Evolutionary conservation across 108 stramenopile species (phyloP).

Genomic region (Phaeodactylum tricornutum): DNA sequence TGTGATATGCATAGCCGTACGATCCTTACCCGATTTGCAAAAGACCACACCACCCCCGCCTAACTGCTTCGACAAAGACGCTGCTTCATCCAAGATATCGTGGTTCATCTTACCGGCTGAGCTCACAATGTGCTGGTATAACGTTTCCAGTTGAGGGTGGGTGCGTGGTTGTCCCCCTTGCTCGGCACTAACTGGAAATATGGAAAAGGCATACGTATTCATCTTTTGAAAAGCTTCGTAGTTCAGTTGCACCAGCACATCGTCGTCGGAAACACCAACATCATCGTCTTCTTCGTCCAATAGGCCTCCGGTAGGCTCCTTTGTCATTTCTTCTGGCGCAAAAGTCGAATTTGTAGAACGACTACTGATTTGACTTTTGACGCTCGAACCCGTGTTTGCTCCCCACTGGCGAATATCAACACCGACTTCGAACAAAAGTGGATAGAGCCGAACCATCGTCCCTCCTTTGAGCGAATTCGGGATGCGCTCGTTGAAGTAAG

Average conservation of each 20-base stretch:
- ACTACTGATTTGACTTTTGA: slow-evolving; percentile 11
- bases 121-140: slow-evolving; percentile 54
- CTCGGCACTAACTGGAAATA: slow-evolving; percentile 6
- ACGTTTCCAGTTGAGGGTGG: slow-evolving; percentile 48
- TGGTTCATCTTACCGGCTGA: slow-evolving; percentile 82
- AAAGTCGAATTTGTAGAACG: slow-evolving; percentile 3
- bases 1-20: slow-evolving; percentile 91
- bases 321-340: slow-evolving; percentile 1
- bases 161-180: slow-evolving; percentile 9
- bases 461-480: slow-evolving; percentile 55
- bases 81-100: slow-evolving; percentile 75
- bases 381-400: slow-evolving; percentile 50
- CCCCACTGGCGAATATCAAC: slow-evolving; percentile 89
- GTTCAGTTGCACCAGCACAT: slow-evolving; percentile 72
- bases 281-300: slow-evolving; percentile 74
- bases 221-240: slow-evolving; percentile 76
- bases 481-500: slow-evolving; percentile 51
- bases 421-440: slow-evolving; percentile 80
- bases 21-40: slow-evolving; percentile 93
- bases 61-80: slow-evolving; percentile 49
- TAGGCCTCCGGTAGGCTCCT: slow-evolving; percentile 20
- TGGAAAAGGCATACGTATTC: slow-evolving; percentile 71
- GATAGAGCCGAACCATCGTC: slow-evolving; percentile 56
- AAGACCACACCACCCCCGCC: slow-evolving; percentile 74
- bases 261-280: slow-evolving; percentile 55